Conservation (phyloP, 1,284 basidiomycete species). For the Puccinia sorghi region DNA sequence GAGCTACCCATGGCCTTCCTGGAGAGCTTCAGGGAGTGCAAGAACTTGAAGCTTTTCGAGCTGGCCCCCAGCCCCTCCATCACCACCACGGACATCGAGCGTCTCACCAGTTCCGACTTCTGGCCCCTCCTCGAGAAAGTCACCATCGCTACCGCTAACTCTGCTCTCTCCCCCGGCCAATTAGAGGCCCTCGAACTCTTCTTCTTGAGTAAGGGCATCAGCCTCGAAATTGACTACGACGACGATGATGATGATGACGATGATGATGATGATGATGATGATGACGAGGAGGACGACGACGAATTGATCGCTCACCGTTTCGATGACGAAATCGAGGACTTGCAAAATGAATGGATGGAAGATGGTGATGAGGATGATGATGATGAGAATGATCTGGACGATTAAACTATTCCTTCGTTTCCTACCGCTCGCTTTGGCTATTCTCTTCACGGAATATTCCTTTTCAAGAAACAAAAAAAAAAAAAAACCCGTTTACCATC, state of each 20-base stretch:
- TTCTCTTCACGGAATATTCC: too few relatives aligned
- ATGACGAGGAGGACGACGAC: background rate
- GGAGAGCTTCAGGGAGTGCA: background rate
- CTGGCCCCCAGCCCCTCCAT: background rate
- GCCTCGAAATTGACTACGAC: conserved; percentile 15
- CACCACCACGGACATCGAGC: background rate
- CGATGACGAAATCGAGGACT: conserved; percentile 11
- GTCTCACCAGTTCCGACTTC: background rate
- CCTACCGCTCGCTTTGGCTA: too few relatives aligned
- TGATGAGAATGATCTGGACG: background rate
- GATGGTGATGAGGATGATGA: conserved; percentile 7
- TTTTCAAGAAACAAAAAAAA: too few relatives aligned
- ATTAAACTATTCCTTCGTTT: background rate
- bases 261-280: background rate
- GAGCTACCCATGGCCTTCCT: conserved; percentile 14
- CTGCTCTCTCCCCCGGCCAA: background rate
- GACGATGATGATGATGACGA: background rate
- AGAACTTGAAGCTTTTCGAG: conserved; percentile 8
- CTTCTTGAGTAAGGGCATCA: conserved; percentile 10
- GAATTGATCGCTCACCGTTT: background rate
- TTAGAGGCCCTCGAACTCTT: conserved; percentile 29
- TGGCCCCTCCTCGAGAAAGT: conserved; percentile 18
- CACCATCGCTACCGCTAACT: background rate
- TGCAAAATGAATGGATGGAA: conserved; percentile 27
- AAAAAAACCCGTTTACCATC: too few relatives aligned